These are phyloP conservation scores for Pythium scleroteichum DNA, from an alignment of 352 stramenopile genomes.

Conservation along the genomic window DNA sequence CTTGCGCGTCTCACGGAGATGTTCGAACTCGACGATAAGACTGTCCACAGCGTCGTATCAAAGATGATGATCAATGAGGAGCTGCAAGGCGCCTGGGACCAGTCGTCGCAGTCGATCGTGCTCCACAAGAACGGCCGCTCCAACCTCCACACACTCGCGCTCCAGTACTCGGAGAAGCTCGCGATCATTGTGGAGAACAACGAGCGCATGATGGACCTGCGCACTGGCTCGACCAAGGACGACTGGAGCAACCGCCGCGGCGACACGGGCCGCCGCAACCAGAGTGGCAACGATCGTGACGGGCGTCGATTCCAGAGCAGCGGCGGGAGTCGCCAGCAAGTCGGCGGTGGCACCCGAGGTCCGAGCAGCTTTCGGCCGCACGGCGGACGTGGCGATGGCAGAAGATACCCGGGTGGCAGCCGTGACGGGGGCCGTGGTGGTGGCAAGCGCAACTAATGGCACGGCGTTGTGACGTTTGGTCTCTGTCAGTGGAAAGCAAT, in stretches of 20 bases:
- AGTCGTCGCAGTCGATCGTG: conserved; percentile 96
- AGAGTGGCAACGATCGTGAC: conserved; percentile 31
- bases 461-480: too few species aligned
- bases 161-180: conserved; percentile 96
- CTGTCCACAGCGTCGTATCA: conserved; percentile 96
- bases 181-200: conserved; percentile 89
- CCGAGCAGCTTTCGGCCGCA: conserved; percentile 47
- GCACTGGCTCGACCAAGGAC: conserved; percentile 65
- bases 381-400: conserved; percentile 31
- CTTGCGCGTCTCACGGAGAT: conserved; percentile 95
- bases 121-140: conserved; percentile 95
- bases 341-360: conserved; percentile 32
- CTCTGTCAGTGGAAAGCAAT: background rate
- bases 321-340: conserved; percentile 32
- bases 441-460: conserved; percentile 22
- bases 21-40: conserved; percentile 96
- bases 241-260: conserved; percentile 63
- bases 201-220: conserved; percentile 87
- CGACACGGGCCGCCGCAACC: conserved; percentile 36
- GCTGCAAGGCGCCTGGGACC: conserved; percentile 96
- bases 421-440: conserved; percentile 40
- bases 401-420: conserved; percentile 35
- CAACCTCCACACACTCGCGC: conserved; percentile 92
- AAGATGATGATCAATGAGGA: conserved; percentile 99
- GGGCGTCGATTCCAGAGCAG: conserved; percentile 38